A percentile compares a stretch with the other conserved stretches of the same genome.
Evolutionary conservation across 345 rosid species (phyloP).

Genomic region (Eucalyptus marginata): DNA sequence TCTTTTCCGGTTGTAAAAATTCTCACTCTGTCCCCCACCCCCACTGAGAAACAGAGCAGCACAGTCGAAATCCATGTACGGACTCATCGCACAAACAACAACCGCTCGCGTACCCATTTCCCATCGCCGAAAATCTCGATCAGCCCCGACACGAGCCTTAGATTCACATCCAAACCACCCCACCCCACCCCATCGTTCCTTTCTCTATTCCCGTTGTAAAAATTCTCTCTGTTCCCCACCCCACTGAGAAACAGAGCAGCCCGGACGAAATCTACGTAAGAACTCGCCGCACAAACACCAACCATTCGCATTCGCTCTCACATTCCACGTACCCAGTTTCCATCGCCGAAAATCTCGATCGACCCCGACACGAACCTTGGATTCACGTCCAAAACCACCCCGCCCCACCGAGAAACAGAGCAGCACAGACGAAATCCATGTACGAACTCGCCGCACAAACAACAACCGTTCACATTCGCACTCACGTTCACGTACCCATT

Average conservation of each 20-base stretch:
- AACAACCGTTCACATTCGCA: not conserved
- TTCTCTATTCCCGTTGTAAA: too few species aligned
- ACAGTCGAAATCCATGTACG: not conserved
- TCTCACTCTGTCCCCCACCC: not conserved
- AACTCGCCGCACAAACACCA: not conserved
- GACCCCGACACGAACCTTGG: not conserved
- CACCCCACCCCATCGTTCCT: not conserved
- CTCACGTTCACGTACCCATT: not conserved
- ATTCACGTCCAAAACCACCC: not conserved
- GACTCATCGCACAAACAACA: not conserved
- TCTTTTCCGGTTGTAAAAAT: not conserved
- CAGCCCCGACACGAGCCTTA: not conserved
- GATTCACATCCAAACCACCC: not conserved
- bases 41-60: not conserved
- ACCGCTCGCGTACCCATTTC: not conserved
- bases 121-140: not conserved
- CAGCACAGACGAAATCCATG: not conserved
- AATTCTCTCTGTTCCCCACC: too few species aligned
- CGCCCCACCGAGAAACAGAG: not conserved
- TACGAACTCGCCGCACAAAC: not conserved
- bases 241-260: not conserved
- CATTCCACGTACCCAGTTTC: not conserved
- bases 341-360: not conserved
- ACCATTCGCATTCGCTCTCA: not conserved
- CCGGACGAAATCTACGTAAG: not conserved